Percentiles rank a stretch among this genome's conserved stretches.
Conservation (phyloP, 306 rosid species). For the Herpetospermum pedunculosum region DNA sequence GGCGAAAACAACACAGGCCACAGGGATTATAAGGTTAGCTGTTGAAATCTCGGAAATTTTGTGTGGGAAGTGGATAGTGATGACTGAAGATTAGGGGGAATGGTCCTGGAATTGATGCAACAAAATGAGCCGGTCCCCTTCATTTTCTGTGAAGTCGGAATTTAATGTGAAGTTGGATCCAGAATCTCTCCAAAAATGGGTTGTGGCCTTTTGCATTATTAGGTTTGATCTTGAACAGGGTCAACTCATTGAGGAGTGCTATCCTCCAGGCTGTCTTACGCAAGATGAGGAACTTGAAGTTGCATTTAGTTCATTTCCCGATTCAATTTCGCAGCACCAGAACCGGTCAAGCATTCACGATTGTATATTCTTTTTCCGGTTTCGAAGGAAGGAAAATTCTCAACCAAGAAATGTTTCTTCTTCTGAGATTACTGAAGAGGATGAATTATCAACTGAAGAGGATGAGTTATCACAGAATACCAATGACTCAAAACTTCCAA, state of each 20-base stretch:
- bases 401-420: slow-evolving; percentile 24
- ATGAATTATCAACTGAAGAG: slow-evolving; percentile 25
- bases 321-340: slow-evolving; percentile 82
- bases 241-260: slow-evolving; percentile 93
- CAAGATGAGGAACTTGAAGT: slow-evolving; percentile 78
- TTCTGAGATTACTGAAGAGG: slow-evolving; percentile 27
- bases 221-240: slow-evolving; percentile 92
- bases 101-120: slow-evolving; percentile 24
- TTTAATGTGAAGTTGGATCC: slow-evolving; percentile 55
- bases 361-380: slow-evolving; percentile 76
- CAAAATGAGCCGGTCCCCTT: slow-evolving; percentile 76
- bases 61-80: slow-evolving; percentile 20
- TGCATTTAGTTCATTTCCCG: slow-evolving; percentile 74
- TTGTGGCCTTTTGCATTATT: slow-evolving; percentile 65
- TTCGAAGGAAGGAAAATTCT: slow-evolving; percentile 32
- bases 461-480: slow-evolving; percentile 26
- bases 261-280: slow-evolving; percentile 56
- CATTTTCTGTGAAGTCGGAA: slow-evolving; percentile 62
- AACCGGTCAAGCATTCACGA: slow-evolving; percentile 84
- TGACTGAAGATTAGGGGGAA: slow-evolving; percentile 14
- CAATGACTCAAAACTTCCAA: slow-evolving; percentile 17
- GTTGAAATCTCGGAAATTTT: slow-evolving; percentile 19
- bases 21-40: not conserved
- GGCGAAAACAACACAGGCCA: slow-evolving; percentile 9
- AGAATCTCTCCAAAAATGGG: slow-evolving; percentile 56